Evolutionary conservation across 192 early-diverging fungal species (phyloP).

Genomic region (Umbelopsis sp.): DNA sequence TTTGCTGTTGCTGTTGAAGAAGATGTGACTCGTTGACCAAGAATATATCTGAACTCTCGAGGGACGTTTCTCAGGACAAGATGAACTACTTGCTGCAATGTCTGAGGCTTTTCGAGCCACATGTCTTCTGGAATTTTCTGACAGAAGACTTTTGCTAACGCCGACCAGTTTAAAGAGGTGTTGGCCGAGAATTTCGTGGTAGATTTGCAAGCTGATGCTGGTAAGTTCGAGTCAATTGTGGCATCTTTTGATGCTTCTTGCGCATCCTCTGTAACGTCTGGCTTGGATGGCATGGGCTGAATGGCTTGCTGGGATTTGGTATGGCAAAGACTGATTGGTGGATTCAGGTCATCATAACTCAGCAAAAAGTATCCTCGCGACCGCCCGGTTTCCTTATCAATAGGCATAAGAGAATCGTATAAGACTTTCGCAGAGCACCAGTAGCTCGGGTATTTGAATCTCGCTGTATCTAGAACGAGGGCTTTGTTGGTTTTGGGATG

Average conservation of each 20-base stretch:
- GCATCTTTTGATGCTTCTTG: neutral
- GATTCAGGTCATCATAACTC: constrained; percentile 35
- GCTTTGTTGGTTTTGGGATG: constrained; percentile 71
- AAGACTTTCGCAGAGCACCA: constrained; percentile 73
- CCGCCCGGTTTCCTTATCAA: constrained; percentile 79
- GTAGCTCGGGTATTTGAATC: constrained; percentile 93
- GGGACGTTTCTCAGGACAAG: constrained; percentile 54
- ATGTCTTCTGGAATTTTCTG: constrained; percentile 55
- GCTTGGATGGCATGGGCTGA: constrained; percentile 21
- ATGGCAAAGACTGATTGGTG: constrained; percentile 44
- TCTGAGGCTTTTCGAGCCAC: constrained; percentile 53
- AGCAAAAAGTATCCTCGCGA: constrained; percentile 91
- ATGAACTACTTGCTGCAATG: constrained; percentile 46
- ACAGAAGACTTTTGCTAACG: constrained; percentile 56
- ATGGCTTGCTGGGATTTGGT: neutral
- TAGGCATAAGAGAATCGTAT: constrained; percentile 80
- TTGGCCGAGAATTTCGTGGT: neutral
- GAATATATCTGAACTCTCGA: constrained; percentile 43
- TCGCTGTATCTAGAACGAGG: constrained; percentile 86
- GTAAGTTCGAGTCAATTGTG: neutral
- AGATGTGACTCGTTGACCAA: constrained; percentile 41
- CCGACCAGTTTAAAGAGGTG: constrained; percentile 49
- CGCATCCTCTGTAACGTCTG: constrained; percentile 21
- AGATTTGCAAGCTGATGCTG: constrained; percentile 18
- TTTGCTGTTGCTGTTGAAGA: constrained; percentile 28